A percentile compares a stretch with the other conserved stretches of the same genome.
Evolutionary conservation across 441 rosid species (phyloP).

Genomic region (Euphorbia corollata): DNA sequence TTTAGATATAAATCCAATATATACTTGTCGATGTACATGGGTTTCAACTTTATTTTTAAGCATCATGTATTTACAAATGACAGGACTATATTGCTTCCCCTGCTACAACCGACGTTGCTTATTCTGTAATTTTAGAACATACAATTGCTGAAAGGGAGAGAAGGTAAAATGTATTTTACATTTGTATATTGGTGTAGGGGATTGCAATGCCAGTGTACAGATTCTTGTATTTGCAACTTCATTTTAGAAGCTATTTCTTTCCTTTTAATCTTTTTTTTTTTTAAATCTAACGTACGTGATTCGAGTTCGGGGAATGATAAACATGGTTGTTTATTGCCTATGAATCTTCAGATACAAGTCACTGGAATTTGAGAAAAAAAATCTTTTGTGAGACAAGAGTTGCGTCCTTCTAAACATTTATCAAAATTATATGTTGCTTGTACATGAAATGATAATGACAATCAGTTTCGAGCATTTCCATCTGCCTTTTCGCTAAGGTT

Average conservation of each 20-base stretch:
- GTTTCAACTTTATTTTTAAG: constrained; percentile 20
- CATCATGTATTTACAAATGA: constrained; percentile 24
- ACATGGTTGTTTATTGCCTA: background rate
- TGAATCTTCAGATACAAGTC: background rate
- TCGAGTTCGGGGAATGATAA: background rate
- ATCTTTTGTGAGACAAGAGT: background rate
- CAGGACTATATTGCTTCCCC: constrained; percentile 89
- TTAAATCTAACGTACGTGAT: background rate
- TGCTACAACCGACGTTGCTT: constrained; percentile 77
- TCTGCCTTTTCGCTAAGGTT: background rate
- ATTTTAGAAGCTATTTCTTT: background rate
- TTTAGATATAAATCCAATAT: background rate
- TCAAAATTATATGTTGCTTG: background rate
- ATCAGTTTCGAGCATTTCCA: background rate
- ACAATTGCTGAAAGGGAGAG: constrained; percentile 94
- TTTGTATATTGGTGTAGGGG: constrained; percentile 3
- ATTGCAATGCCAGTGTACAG: background rate
- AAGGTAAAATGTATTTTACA: constrained; percentile 46
- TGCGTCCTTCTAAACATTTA: background rate
- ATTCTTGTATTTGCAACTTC: background rate
- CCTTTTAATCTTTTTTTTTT: background rate
- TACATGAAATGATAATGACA: background rate
- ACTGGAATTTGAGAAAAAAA: background rate
- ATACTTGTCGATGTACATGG: background rate
- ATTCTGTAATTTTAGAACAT: constrained; percentile 82